Evolutionary conservation across 495 filamentous ascomycete genomes (phyloP).

Genomic region (Aspergillus taichungensis): DNA sequence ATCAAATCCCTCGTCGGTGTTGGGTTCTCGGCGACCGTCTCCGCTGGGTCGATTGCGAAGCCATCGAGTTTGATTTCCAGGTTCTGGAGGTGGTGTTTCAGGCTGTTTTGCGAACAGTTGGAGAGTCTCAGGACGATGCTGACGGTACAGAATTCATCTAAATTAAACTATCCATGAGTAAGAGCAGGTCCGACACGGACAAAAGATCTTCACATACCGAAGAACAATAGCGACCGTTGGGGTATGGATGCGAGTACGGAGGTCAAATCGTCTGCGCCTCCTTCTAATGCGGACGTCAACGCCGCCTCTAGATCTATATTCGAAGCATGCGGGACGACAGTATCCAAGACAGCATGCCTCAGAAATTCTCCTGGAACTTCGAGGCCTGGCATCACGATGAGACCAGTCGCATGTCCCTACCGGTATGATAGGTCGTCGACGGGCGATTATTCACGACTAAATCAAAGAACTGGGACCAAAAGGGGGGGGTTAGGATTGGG

Average conservation of each 20-base stretch:
- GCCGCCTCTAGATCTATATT: constrained; percentile 55
- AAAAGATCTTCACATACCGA: constrained; percentile 50
- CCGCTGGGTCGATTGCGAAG: constrained; percentile 55
- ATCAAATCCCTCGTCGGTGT: constrained; percentile 54
- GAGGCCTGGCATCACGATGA: constrained; percentile 32
- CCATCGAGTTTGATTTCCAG: constrained; percentile 62
- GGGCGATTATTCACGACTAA: background rate
- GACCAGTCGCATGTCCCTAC: constrained; percentile 16
- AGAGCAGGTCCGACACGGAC: constrained; percentile 28
- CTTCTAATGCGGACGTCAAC: constrained; percentile 39
- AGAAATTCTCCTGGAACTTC: constrained; percentile 50
- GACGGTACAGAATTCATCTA: constrained; percentile 72
- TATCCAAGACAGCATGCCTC: constrained; percentile 64
- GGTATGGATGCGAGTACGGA: constrained; percentile 42
- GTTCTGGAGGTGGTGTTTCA: constrained; percentile 53
- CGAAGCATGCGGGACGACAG: constrained; percentile 66
- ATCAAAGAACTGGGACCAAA: background rate
- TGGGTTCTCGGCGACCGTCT: constrained; percentile 34
- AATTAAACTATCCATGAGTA: constrained; percentile 51
- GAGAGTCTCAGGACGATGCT: constrained; percentile 65
- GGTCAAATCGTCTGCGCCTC: constrained; percentile 36
- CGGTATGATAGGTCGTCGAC: background rate
- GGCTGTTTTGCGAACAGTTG: constrained; percentile 46
- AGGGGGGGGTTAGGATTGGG: background rate
- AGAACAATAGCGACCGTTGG: constrained; percentile 50